Evolutionary conservation across 768 basidiomycete genomes (phyloP).

Genomic region (Artomyces pyxidatus): DNA sequence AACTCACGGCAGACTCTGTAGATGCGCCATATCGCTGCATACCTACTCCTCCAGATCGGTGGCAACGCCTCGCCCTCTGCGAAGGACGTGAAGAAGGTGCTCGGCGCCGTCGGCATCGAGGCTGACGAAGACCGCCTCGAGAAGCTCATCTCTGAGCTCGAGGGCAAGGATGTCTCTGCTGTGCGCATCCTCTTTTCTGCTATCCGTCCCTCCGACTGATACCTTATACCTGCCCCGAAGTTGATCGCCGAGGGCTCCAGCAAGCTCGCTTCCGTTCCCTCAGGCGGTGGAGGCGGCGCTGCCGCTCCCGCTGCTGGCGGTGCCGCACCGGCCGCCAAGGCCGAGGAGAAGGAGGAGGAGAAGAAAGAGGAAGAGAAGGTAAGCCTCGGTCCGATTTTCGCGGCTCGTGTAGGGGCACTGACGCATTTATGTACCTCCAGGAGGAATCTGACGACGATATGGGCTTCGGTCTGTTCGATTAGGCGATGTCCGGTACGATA

Average conservation of each 20-base stretch:
- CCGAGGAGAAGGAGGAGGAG: conserved; percentile 72
- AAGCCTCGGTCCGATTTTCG: conserved; percentile 18
- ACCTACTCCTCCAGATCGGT: conserved; percentile 92
- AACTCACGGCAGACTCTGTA: conserved; percentile 20
- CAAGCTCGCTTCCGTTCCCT: conserved; percentile 97
- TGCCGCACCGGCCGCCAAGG: conserved; percentile 54
- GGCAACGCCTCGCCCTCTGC: conserved; percentile 86
- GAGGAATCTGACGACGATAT: conserved; percentile 97
- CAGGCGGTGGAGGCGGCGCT: conserved; percentile 75
- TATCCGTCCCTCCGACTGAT: background rate
- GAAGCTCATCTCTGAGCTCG: conserved; percentile 82
- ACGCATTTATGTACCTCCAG: conserved; percentile 28
- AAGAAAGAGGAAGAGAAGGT: conserved; percentile 89
- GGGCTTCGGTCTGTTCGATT: conserved; percentile 99
- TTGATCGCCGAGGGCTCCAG: conserved; percentile 87
- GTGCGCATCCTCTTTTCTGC: conserved; percentile 33
- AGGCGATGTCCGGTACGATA: conserved; percentile 23
- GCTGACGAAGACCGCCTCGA: conserved; percentile 74
- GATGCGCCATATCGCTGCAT: conserved; percentile 94
- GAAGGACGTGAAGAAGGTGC: conserved; percentile 80
- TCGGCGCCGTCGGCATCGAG: conserved; percentile 81
- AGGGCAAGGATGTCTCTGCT: conserved; percentile 81
- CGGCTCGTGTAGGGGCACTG: background rate
- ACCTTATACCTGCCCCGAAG: conserved; percentile 26
- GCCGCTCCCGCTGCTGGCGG: conserved; percentile 46